These are phyloP conservation scores for Chlamydomonas reinhardtii DNA, from an alignment of 163 green algal genomes.

Conservation along the genomic window DNA sequence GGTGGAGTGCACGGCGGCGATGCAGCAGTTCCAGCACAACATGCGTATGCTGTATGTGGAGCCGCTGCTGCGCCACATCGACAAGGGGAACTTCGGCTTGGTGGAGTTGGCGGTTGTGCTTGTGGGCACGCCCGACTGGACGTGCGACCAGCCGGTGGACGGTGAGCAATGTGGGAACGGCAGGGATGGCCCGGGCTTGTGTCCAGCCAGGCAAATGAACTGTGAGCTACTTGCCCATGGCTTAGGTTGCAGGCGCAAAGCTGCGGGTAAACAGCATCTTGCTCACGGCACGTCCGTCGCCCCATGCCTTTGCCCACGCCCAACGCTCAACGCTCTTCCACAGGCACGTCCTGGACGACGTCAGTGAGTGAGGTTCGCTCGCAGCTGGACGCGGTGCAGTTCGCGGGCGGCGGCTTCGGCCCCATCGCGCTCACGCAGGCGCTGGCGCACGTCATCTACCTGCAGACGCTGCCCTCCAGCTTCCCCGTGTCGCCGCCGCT, in stretches of 20 bases:
- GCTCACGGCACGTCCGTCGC: no score
- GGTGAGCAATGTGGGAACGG: background rate
- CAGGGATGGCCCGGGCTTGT: no score
- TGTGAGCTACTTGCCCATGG: no score
- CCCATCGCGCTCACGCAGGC: conserved; percentile 36
- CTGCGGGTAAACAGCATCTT: no score
- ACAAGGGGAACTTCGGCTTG: conserved; percentile 10
- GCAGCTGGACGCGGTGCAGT: conserved; percentile 37
- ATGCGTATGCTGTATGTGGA: conserved; percentile 35
- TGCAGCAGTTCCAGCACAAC: conserved; percentile 32
- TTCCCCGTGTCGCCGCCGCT: conserved; percentile 43
- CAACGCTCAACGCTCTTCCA: no score
- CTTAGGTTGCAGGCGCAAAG: no score
- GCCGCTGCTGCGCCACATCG: conserved; percentile 43
- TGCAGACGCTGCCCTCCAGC: conserved; percentile 44
- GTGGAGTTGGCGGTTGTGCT: conserved; percentile 46
- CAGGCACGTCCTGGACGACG: conserved; percentile 23
- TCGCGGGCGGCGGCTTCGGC: conserved; percentile 37
- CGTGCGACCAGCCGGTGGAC: conserved; percentile 52
- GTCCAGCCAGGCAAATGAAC: no score
- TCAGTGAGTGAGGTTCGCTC: conserved; percentile 36
- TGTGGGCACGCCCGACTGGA: background rate
- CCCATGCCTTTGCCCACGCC: no score
- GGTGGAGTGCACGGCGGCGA: conserved; percentile 39
- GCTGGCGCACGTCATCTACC: conserved; percentile 41